Conservation (phyloP, 2,329 filamentous ascomycete species). For the Grosmannia clavigera region DNA sequence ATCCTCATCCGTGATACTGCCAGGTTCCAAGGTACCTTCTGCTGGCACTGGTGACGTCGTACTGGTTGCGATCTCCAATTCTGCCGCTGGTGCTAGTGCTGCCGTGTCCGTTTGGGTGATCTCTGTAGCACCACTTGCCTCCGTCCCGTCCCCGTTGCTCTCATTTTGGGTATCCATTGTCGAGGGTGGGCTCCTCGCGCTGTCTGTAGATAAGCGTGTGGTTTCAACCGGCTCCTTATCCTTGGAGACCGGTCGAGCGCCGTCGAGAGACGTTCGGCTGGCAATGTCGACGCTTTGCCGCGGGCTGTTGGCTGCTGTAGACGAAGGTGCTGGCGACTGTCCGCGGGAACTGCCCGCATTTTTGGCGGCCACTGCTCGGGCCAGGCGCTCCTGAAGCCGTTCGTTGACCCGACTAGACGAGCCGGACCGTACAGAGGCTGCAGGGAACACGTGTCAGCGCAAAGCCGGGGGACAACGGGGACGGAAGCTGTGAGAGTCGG, state of each 20-base stretch:
- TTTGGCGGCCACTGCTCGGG: constrained; percentile 72
- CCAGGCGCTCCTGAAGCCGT: constrained; percentile 77
- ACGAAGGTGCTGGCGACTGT: constrained; percentile 30
- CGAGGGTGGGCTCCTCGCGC: neutral
- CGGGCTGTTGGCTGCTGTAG: constrained; percentile 27
- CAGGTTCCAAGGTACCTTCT: neutral
- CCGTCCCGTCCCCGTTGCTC: neutral
- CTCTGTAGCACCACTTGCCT: no score
- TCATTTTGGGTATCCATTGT: neutral
- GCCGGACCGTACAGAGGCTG: constrained; percentile 47
- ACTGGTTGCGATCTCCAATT: neutral
- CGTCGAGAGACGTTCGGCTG: constrained; percentile 20
- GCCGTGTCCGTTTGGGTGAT: no score
- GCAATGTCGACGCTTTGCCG: constrained; percentile 28
- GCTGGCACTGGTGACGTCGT: neutral
- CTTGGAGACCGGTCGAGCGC: neutral
- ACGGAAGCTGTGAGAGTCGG: neutral
- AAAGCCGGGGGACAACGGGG: constrained; percentile 6
- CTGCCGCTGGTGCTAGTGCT: neutral
- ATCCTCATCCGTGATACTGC: neutral
- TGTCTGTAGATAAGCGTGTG: constrained; percentile 10
- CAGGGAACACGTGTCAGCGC: constrained; percentile 8
- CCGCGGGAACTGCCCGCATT: constrained; percentile 26
- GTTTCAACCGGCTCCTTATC: neutral
- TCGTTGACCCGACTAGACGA: constrained; percentile 57